Percentiles rank a stretch among this genome's conserved stretches.
Conservation (phyloP, 2,329 filamentous ascomycete species). For the Rhynchosporium secalis region DNA sequence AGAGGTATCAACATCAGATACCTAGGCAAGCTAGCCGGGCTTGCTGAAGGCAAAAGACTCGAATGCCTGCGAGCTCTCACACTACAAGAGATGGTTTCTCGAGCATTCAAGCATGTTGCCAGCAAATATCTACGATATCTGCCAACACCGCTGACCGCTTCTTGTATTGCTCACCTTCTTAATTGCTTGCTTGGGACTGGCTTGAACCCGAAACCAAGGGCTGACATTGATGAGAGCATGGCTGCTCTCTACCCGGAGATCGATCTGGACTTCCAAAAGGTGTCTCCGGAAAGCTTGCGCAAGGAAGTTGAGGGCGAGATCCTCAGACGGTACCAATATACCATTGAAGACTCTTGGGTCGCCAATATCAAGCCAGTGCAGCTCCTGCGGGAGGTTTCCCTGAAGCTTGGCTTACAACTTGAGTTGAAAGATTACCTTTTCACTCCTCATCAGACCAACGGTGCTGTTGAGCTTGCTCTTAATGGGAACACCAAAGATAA, state of each 20-base stretch:
- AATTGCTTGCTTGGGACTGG: constrained; percentile 86
- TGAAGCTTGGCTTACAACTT: constrained; percentile 89
- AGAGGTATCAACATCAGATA: constrained; percentile 97
- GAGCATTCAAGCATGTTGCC: constrained; percentile 91
- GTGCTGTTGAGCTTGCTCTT: constrained; percentile 35
- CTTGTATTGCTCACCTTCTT: constrained; percentile 81
- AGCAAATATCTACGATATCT: constrained; percentile 77
- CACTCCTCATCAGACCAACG: constrained; percentile 46
- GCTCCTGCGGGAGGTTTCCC: constrained; percentile 80
- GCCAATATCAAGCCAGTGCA: constrained; percentile 71
- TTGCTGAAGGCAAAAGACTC: constrained; percentile 70
- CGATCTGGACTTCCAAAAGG: constrained; percentile 76
- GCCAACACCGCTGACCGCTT: constrained; percentile 75
- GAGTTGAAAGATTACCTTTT: constrained; percentile 77
- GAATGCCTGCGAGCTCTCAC: constrained; percentile 75
- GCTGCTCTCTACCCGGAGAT: constrained; percentile 76
- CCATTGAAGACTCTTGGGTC: constrained; percentile 68
- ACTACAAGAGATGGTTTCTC: constrained; percentile 90
- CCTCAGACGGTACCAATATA: constrained; percentile 72
- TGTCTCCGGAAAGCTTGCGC: constrained; percentile 72
- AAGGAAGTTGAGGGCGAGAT: constrained; percentile 72
- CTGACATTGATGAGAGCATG: constrained; percentile 74
- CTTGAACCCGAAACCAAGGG: constrained; percentile 73
- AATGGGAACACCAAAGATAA: constrained; percentile 48
- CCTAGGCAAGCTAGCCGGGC: constrained; percentile 77